Conservation (phyloP, 2,329 filamentous ascomycete genomes). For the Stagonosporopsis tanaceti region DNA sequence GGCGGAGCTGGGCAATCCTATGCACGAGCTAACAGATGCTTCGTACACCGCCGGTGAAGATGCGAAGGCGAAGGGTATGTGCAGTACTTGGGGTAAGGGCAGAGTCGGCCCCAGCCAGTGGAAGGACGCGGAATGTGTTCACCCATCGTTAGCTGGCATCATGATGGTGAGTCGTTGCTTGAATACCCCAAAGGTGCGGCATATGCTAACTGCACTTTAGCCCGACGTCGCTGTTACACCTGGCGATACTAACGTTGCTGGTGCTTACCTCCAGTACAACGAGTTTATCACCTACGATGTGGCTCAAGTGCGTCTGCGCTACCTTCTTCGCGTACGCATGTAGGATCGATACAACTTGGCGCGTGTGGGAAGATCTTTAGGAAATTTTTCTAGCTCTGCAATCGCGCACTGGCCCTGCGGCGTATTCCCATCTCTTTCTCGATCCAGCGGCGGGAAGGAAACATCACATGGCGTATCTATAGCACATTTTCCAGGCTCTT, state of each 20-base stretch:
- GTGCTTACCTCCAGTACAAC: constrained; percentile 69
- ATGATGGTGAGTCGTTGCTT: constrained; percentile 66
- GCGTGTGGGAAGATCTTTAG: background rate
- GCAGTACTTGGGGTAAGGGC: constrained; percentile 77
- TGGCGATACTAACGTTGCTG: constrained; percentile 56
- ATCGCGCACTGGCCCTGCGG: background rate
- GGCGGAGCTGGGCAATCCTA: constrained; percentile 79
- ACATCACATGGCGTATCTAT: background rate
- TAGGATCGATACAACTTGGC: constrained; percentile 5
- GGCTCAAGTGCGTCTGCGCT: constrained; percentile 73
- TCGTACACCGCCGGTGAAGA: constrained; percentile 70
- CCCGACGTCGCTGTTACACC: constrained; percentile 51
- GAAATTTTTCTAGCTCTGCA: background rate
- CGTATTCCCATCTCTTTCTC: background rate
- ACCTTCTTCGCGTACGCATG: constrained; percentile 67
- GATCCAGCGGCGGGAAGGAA: background rate
- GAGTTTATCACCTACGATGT: constrained; percentile 78
- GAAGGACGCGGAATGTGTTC: constrained; percentile 76
- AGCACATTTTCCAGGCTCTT: background rate
- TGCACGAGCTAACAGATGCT: constrained; percentile 67
- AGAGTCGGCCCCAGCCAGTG: constrained; percentile 69
- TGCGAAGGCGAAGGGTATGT: constrained; percentile 66
- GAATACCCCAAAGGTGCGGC: background rate
- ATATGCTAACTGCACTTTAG: constrained; percentile 25
- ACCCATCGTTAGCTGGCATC: constrained; percentile 71